Base-by-base conservation (phyloP, 768 basidiomycete genomes). In the Rhodotorula diobovata region DNA sequence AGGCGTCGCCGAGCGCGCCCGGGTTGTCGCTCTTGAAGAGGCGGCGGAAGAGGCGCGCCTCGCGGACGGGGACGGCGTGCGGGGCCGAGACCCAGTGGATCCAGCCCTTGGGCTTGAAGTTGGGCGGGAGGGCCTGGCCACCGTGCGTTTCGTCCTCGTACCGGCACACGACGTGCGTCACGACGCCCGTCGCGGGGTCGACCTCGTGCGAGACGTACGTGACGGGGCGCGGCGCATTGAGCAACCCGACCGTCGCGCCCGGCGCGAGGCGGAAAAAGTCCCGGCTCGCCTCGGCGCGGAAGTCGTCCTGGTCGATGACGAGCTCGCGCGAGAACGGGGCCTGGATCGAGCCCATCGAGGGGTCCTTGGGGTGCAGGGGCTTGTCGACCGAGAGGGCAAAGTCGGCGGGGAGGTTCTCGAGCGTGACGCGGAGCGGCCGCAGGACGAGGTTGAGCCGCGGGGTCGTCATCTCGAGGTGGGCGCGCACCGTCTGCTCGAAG, bases 261-360 rank as follows among this genome's bases (percentile, higher is more conserved):
- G 96, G 96, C 25, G 95, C 92, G 57, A 99, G 88, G 53, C 96
- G 89, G 87, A 94, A 98, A 82, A 96, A 99, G 79, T 98, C 94
- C 72, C 88, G 88, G 34, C 91, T 90, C 18, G 79, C 77, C 75
- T 90, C 86, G 46, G 89, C 81, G 63, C 96, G 85, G 85, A 99
- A 99, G 81, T 99, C 96, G 69, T 91, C 90, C 39, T 84, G 84
- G 72, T 99, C 95, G 78, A 98, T 97, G 81, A 90, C 97, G 67
- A 99, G 83, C 15, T 87, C 89, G 32, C 88, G 87, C 20, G 93
- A 91, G 81, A 97, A 90, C 11, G 92, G 92, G 62, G 93, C 86
- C 45, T 82, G 85, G 56, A 89, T 88, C 23, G 85, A 86, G 12
- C 96, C 96, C 63, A 95, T 87, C 69, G 87, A 87, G 1, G 93